Base-by-base conservation (phyloP, 306 rosid genomes). In the Medicago lupulina region DNA sequence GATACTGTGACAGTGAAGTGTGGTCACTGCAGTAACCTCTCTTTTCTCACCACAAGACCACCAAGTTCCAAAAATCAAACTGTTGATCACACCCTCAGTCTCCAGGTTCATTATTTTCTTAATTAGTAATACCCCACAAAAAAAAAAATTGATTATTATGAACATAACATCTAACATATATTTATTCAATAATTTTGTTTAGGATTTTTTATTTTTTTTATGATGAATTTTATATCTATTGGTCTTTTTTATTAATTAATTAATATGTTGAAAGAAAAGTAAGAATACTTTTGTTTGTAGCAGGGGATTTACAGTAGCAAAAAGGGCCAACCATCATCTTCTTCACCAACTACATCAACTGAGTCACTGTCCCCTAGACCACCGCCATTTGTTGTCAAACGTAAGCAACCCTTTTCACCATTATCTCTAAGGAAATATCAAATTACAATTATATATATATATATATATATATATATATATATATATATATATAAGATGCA, bases 1-100 rank as follows among this genome's bases (percentile, higher is more conserved):
- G 99, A 92, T 76, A 92, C 99, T 9, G 97, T 95, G 83, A 95
- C 99, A 47, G 99, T 95, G 86, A 95, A 95, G 82, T 95, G 99
- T 68, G 99, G 99, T 9, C 97, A 95, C 80, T 95, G 99, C 74
- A 87, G 98, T 60, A 95, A 92, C 85, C 97, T 92, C 55, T 95
- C 99, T 8, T 92, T 92, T 72, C 94, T 95, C 28, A 92, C 89
- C 86, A 92, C 98, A 41, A 84, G 91, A 40, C 92, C 98, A 47
- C 92, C 96, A 2, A 25, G 1, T 75, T 69, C 90, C 57, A 88
- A 87, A 70, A 83, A 76, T 40, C 97, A 86, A 73, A 78, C 74
- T 82, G 81, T 85, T 67, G 88, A 86, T 83, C 97, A 89, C 79
- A 85, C 95, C 40, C 88, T 87, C 28, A 82, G 43, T 82, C 93